Percentiles rank a stretch among this genome's conserved stretches.
Conservation (phyloP, 768 basidiomycete species). For the Tulasnella sp. region DNA sequence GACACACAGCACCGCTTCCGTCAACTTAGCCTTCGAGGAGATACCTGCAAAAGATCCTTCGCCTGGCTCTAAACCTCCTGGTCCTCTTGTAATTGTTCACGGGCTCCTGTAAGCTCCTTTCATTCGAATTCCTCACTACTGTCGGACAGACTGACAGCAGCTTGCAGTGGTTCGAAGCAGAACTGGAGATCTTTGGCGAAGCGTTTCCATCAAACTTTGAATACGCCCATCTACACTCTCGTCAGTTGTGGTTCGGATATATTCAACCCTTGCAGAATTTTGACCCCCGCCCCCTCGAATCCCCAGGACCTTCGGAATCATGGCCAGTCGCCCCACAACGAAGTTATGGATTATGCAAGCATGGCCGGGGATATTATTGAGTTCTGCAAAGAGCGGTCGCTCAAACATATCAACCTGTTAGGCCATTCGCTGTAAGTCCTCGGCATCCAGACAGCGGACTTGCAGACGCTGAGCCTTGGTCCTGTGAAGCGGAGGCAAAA, state of each 20-base stretch:
- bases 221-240: conserved; percentile 44
- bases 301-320: conserved; percentile 84
- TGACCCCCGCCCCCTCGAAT: neutral
- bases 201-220: conserved; percentile 60
- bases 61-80: neutral
- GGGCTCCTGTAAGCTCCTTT: neutral
- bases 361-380: conserved; percentile 77
- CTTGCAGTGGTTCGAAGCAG: conserved; percentile 72
- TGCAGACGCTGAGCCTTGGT: neutral
- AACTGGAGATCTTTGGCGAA: conserved; percentile 85
- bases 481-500: conserved; percentile 77
- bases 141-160: neutral
- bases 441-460: neutral
- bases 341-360: conserved; percentile 67
- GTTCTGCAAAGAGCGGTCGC: conserved; percentile 47
- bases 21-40: conserved; percentile 25
- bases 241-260: neutral
- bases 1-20: conserved; percentile 3
- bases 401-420: conserved; percentile 65
- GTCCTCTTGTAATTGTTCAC: conserved; percentile 38
- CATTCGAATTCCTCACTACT: neutral
- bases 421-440: conserved; percentile 83
- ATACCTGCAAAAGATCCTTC: conserved; percentile 16
- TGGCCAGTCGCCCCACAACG: conserved; percentile 71
- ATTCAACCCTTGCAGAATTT: too few relatives aligned